A percentile compares a stretch with the other conserved stretches of the same genome.
Evolutionary conservation across 129 eudicot species (phyloP).

Genomic region (Calendula officinalis): DNA sequence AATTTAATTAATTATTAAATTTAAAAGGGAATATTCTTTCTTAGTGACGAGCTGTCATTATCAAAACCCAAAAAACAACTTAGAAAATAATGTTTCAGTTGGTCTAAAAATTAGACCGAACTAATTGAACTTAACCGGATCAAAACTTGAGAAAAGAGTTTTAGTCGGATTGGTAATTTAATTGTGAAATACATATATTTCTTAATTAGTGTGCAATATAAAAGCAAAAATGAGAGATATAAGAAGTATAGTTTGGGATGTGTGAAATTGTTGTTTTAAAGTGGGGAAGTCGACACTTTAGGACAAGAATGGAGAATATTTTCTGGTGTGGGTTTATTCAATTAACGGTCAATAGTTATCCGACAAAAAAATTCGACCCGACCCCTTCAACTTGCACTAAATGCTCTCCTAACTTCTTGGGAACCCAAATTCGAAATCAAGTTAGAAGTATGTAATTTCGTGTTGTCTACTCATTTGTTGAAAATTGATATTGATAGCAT

Average conservation of each 20-base stretch:
- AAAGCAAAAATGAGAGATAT: background rate
- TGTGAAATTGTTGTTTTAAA: background rate
- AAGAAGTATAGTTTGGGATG: slow-evolving; percentile 14
- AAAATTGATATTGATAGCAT: background rate
- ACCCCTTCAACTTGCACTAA: slow-evolving; percentile 9
- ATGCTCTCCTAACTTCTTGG: slow-evolving; percentile 12
- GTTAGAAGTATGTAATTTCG: slow-evolving; percentile 6
- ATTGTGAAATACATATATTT: background rate
- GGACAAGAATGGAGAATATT: slow-evolving; percentile 13
- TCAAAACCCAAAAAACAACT: no score
- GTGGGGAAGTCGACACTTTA: background rate
- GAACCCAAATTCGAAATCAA: background rate
- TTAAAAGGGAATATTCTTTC: no score
- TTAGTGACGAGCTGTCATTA: no score
- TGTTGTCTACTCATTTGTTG: slow-evolving; percentile 1
- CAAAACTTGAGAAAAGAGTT: no score
- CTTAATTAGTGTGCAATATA: background rate
- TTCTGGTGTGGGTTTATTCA: slow-evolving; percentile 23
- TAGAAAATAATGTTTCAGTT: no score
- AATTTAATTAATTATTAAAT: no score
- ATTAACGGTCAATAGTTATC: slow-evolving; percentile 8
- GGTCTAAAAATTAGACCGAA: no score
- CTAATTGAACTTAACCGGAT: no score
- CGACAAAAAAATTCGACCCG: background rate
- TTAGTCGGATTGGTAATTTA: no score